Conservation (phyloP, 164 flowering plant genomes). For the Macadamia integrifolia region DNA sequence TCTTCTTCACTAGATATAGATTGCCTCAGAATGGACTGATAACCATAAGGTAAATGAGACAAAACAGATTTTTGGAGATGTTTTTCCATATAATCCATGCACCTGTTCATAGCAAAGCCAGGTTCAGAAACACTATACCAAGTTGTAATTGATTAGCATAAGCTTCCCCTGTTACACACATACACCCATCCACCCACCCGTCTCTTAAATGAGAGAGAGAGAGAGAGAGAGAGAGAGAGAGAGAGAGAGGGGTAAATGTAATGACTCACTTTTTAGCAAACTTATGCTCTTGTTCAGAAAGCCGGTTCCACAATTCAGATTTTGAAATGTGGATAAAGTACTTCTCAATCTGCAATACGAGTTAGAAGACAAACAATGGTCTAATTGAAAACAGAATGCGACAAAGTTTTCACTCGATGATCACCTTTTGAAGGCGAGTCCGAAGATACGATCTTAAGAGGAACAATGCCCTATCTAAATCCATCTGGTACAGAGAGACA, state of each 20-base stretch:
- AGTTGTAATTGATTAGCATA: neutral
- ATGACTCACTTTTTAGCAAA: slow-evolving; percentile 56
- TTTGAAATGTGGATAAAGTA: slow-evolving; percentile 58
- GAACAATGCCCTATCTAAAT: slow-evolving; percentile 71
- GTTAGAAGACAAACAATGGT: neutral
- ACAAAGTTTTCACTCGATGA: neutral
- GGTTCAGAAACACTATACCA: neutral
- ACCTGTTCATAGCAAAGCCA: slow-evolving; percentile 36
- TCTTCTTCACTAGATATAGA: slow-evolving; percentile 83
- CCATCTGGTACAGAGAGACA: slow-evolving; percentile 86
- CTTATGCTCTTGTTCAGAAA: slow-evolving; percentile 61
- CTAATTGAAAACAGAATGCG: neutral
- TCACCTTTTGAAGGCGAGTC: slow-evolving; percentile 80
- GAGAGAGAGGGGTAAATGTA: no score
- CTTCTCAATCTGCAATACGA: slow-evolving; percentile 67
- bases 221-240: no score
- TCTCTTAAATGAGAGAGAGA: no score
- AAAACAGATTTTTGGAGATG: slow-evolving; percentile 73
- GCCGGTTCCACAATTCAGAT: slow-evolving; percentile 51
- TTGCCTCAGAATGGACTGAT: slow-evolving; percentile 67
- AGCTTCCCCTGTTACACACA: neutral
- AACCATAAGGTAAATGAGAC: slow-evolving; percentile 69
- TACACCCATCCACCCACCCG: no score
- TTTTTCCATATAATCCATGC: slow-evolving; percentile 47
- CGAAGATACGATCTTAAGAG: slow-evolving; percentile 85